phyloP scores from a whole-genome alignment of 352 stramenopile genomes.

The Pythium utonaiense region DNA sequence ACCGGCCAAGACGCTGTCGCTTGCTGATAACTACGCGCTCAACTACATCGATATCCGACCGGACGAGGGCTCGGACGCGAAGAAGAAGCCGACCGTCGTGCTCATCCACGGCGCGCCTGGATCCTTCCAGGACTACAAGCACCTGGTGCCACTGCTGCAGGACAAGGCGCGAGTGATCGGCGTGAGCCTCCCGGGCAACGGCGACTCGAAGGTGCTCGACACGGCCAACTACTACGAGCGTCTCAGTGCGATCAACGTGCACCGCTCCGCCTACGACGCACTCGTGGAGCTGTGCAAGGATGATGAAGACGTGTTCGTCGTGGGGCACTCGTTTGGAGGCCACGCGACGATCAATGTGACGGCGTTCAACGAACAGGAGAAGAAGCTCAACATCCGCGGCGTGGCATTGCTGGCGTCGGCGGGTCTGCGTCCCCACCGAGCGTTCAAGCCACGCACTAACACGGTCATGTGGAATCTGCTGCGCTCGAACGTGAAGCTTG shows the following conservation, averaged over 20 bases:
- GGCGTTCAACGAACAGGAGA: constrained; percentile 13
- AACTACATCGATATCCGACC: constrained; percentile 23
- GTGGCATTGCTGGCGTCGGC: constrained; percentile 30
- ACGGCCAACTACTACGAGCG: constrained; percentile 22
- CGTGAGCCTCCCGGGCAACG: constrained; percentile 30
- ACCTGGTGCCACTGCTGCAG: constrained; percentile 41
- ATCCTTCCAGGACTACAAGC: constrained; percentile 48
- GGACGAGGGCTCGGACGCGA: background rate
- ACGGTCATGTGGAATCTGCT: constrained; percentile 16
- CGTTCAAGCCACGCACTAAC: constrained; percentile 23
- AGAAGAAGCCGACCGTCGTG: constrained; percentile 30
- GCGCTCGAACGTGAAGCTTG: constrained; percentile 10
- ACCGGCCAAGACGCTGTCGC: constrained; percentile 8
- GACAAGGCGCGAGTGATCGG: constrained; percentile 25
- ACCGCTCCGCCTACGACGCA: constrained; percentile 23
- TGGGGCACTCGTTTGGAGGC: constrained; percentile 32
- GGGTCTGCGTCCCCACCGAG: constrained; percentile 34
- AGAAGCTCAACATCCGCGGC: constrained; percentile 13
- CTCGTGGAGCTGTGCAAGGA: constrained; percentile 21
- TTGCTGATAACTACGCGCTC: constrained; percentile 13
- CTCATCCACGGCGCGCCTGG: constrained; percentile 57
- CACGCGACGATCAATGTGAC: constrained; percentile 30
- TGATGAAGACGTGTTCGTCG: constrained; percentile 22
- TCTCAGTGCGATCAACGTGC: constrained; percentile 13
- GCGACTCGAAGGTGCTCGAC: constrained; percentile 17